phyloP scores from a whole-genome alignment of 805 yeast species.

The Saturnispora sanitii region DNA sequence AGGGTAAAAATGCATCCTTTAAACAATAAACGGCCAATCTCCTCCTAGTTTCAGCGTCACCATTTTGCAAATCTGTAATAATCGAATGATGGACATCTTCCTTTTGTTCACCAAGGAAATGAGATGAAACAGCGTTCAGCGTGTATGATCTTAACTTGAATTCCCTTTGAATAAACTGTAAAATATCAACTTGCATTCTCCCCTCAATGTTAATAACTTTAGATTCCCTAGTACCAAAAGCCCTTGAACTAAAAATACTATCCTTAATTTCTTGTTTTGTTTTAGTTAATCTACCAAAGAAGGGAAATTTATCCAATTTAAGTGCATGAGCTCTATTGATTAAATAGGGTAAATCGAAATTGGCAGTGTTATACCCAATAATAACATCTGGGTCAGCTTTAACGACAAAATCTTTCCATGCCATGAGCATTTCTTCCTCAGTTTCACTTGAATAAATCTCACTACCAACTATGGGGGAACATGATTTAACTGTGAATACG shows the following conservation, averaged over 20 bases:
- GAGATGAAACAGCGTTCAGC: constrained; percentile 88
- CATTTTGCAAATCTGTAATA: constrained; percentile 89
- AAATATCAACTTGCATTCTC: constrained; percentile 84
- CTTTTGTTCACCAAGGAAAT: constrained; percentile 88
- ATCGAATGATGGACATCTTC: constrained; percentile 98
- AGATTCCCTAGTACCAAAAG: constrained; percentile 92
- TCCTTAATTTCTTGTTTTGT: constrained; percentile 73
- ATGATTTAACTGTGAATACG: constrained; percentile 86
- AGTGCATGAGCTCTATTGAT: constrained; percentile 79
- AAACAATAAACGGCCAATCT: constrained; percentile 94
- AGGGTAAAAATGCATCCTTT: constrained; percentile 89
- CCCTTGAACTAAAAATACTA: constrained; percentile 81
- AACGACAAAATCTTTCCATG: constrained; percentile 80
- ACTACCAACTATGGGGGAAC: constrained; percentile 90
- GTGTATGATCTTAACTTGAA: constrained; percentile 92
- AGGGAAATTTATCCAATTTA: constrained; percentile 60
- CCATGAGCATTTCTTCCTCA: constrained; percentile 74
- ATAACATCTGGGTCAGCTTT: constrained; percentile 91
- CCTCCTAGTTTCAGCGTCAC: constrained; percentile 84
- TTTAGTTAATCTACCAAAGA: constrained; percentile 64
- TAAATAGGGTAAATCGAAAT: constrained; percentile 90
- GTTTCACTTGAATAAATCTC: constrained; percentile 66
- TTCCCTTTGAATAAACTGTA: constrained; percentile 90
- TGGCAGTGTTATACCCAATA: constrained; percentile 90
- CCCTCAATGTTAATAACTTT: constrained; percentile 91